Evolutionary conservation across 192 early-diverging fungal species (phyloP).

Genomic region (Umbelopsis vinacea): DNA sequence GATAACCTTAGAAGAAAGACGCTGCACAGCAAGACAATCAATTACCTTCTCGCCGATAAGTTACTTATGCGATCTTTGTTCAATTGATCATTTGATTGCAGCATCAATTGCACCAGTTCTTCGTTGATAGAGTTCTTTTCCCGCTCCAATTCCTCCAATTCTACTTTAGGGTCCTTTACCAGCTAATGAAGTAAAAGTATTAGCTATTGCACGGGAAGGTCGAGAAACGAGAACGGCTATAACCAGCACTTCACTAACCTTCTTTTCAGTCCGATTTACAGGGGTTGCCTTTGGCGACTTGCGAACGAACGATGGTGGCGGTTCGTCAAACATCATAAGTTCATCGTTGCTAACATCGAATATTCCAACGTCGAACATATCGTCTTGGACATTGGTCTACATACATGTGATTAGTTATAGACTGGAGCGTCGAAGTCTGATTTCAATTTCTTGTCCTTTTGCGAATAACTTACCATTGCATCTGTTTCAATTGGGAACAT

Average conservation of each 20-base stretch:
- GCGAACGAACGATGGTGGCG: neutral
- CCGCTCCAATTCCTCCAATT: neutral
- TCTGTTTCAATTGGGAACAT: neutral
- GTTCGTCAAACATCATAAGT: slow-evolving; percentile 7
- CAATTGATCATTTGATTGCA: neutral
- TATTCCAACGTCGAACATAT: neutral
- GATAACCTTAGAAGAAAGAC: too few species aligned
- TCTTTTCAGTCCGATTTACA: neutral
- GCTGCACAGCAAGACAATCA: too few species aligned
- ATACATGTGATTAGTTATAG: too few species aligned
- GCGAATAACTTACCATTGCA: neutral
- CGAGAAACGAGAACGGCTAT: too few species aligned
- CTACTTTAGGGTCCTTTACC: neutral
- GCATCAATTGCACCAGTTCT: slow-evolving; percentile 2
- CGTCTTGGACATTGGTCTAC: neutral
- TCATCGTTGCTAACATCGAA: neutral
- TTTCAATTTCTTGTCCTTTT: too few species aligned
- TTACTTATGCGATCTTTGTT: neutral
- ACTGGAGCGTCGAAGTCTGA: too few species aligned
- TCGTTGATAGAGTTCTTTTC: slow-evolving; percentile 11
- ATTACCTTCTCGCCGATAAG: neutral
- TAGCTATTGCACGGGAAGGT: neutral
- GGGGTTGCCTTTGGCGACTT: neutral
- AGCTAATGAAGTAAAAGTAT: neutral
- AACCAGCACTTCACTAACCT: neutral